phyloP scores from a whole-genome alignment of 2,329 filamentous ascomycete genomes.

The Aureobasidium zeae region DNA sequence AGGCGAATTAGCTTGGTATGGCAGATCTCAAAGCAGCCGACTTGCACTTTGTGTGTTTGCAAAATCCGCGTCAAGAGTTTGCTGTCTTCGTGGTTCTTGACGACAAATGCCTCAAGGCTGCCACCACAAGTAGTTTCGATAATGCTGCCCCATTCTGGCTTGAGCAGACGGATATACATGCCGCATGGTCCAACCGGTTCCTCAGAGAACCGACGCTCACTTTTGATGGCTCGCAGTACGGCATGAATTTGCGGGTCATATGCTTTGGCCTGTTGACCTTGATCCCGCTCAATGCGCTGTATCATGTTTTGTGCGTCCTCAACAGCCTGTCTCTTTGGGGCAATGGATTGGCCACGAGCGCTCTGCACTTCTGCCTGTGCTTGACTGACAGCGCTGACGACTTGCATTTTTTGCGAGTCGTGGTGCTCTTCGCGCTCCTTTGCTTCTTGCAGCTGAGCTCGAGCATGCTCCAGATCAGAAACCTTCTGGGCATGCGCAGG shows the following conservation, averaged over 20 bases:
- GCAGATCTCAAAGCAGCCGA: too few relatives aligned
- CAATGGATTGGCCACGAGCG: conserved; percentile 23
- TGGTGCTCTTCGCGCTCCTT: conserved; percentile 43
- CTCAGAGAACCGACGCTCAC: conserved; percentile 58
- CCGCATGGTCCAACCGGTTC: conserved; percentile 81
- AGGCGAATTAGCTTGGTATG: too few relatives aligned
- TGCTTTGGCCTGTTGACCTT: conserved; percentile 51
- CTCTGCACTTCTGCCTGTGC: conserved; percentile 31
- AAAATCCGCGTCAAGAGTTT: conserved; percentile 58
- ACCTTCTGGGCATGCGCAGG: conserved; percentile 56
- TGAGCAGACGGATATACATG: conserved; percentile 61
- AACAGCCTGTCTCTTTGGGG: conserved; percentile 22
- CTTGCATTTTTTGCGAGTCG: conserved; percentile 28
- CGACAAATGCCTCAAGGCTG: conserved; percentile 67
- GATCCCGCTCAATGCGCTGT: conserved; percentile 45
- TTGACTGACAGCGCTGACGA: conserved; percentile 30
- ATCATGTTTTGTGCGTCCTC: conserved; percentile 41
- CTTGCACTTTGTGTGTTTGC: conserved; percentile 46
- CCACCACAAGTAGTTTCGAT: conserved; percentile 69
- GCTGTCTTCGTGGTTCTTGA: conserved; percentile 68
- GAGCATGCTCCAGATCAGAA: conserved; percentile 48
- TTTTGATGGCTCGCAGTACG: conserved; percentile 59
- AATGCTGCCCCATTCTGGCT: conserved; percentile 74
- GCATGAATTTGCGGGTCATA: conserved; percentile 55
- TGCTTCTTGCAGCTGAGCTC: conserved; percentile 19